These are phyloP conservation scores for Omphalotus olearius DNA, from an alignment of 1,284 basidiomycete genomes.

Conservation along the genomic window DNA sequence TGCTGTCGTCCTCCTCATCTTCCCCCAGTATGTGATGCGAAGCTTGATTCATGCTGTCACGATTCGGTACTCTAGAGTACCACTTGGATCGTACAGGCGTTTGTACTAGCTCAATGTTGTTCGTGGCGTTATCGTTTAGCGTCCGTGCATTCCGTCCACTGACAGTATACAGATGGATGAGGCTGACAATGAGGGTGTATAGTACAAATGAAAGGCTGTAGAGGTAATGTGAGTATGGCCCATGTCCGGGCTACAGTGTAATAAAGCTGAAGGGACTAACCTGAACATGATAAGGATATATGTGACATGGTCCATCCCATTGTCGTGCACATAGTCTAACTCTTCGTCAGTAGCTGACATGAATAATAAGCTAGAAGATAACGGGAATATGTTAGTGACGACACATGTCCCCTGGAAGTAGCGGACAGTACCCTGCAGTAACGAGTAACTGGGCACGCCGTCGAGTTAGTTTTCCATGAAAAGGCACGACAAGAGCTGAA, in stretches of 20 bases:
- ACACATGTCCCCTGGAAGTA: background rate
- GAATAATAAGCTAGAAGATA: slow-evolving; percentile 58
- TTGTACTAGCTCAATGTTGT: slow-evolving; percentile 27
- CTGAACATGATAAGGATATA: slow-evolving; percentile 85
- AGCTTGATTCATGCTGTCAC: slow-evolving; percentile 5
- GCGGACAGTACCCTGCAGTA: slow-evolving; percentile 46
- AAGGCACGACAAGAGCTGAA: slow-evolving; percentile 17
- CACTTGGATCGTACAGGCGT: slow-evolving; percentile 26
- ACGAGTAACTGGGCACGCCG: slow-evolving; percentile 53
- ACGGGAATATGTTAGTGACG: slow-evolving; percentile 1
- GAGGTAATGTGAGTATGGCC: background rate
- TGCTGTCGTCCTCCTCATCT: slow-evolving; percentile 19
- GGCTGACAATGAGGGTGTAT: slow-evolving; percentile 60
- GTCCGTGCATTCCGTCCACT: slow-evolving; percentile 53
- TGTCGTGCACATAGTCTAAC: slow-evolving; percentile 60
- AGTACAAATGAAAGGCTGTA: slow-evolving; percentile 68
- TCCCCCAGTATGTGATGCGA: slow-evolving; percentile 31
- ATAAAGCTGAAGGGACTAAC: slow-evolving; percentile 27
- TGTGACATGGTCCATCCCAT: slow-evolving; percentile 85
- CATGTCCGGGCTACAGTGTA: background rate
- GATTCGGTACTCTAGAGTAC: slow-evolving; percentile 33
- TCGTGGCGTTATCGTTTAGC: slow-evolving; percentile 10
- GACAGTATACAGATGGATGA: slow-evolving; percentile 38
- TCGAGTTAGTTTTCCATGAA: background rate
- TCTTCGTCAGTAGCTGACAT: slow-evolving; percentile 93